Evolutionary conservation across 768 basidiomycete genomes (phyloP), one percentile per base, ranked within the genome.

Genomic region (Pisolithus tinctorius): DNA sequence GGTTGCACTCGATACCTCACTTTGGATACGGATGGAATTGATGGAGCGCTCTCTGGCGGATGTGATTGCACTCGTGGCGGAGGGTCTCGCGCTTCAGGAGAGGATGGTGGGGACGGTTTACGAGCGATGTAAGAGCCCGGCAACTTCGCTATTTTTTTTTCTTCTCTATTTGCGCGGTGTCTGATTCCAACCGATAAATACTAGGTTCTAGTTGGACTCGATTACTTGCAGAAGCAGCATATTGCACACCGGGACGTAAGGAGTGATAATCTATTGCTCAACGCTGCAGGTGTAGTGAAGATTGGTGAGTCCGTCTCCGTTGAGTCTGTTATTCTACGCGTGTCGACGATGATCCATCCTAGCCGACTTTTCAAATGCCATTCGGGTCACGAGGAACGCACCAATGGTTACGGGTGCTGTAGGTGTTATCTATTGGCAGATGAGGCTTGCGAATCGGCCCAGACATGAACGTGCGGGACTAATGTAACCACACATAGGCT

Each of bases 21-120:
- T 93, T 36, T 93, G 90, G 90, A 84, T 93, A 45, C 73, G 84
- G 55, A 93, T 93, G 90, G 88, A 91, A 64, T 78, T 92, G 30
- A 90, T 93, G 89, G 88, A 90, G 59, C 76, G 88, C 55, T 90
- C 88, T 62, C 70, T 93, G 57, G 90, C 90, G 58, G 90, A 93
- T 63, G 77, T 93, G 43, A 74, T 92, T 14, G 79, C 73, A 14
- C 65, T 90, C 17, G 79, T 79, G 6, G 76, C 71, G 11, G 73
- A 80, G 53, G 87, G 86, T 0, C 65, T 89, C 34, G 72, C 77
- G 58, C 54, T 93, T 45, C 76, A 79, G 51, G 90, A 93, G 67
- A 71, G 79, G 57, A 74, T 80, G 45, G 78, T 92, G 40, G 86
- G 86, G 83, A 16, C 71, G 86, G 61, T 88, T 92, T 66, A 75